Evolutionary conservation across 345 rosid species (phyloP), one percentile per base, ranked within the genome.

Genomic region (Zanthoxylum bungeanum): DNA sequence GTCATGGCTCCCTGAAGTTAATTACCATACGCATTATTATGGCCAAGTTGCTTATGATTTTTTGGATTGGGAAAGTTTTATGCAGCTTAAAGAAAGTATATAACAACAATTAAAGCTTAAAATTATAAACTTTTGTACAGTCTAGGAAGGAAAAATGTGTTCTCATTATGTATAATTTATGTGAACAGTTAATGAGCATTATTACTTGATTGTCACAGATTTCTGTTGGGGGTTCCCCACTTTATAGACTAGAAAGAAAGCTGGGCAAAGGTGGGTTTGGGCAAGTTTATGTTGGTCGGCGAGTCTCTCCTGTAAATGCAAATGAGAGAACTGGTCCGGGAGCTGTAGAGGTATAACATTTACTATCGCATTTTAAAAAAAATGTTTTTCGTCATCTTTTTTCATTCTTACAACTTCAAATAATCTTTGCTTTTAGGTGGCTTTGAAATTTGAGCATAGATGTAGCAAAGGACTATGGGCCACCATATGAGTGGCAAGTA

Each of bases 191-290:
- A 14, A 2, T 1, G 12, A 4, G 36, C 53, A 27, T 17, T 2
- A 1, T 40, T 30, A 31, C 42, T 16, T 60, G 66, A 46, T 60
- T 31, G 21, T 56, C 33, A 31, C 86, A 91, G 97, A 90, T 89
- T 72, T 85, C 83, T 66, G 86, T 91, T 74, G 92, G 88, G 68
- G 85, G 85, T 67, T 89, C 93, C 42, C 93, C 93, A 24, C 16
- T 80, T 61, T 91, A 85, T 82, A 87, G 65, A 83, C 69, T 90
- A 56, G 93, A 85, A 30, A 86, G 80, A 74, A 91, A 87, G 75
- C 82, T 91, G 69, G 97, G 97, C 34, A 91, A 91, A 75, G 97
- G 97, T 73, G 97, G 97, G 53, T 91, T 91, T 80, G 94, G 97
- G 60, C 97, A 91, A 82, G 97, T 91, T 21, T 91, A 85, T 85